Conservation (phyloP, 129 eudicot species). For the Tagetes erecta region DNA sequence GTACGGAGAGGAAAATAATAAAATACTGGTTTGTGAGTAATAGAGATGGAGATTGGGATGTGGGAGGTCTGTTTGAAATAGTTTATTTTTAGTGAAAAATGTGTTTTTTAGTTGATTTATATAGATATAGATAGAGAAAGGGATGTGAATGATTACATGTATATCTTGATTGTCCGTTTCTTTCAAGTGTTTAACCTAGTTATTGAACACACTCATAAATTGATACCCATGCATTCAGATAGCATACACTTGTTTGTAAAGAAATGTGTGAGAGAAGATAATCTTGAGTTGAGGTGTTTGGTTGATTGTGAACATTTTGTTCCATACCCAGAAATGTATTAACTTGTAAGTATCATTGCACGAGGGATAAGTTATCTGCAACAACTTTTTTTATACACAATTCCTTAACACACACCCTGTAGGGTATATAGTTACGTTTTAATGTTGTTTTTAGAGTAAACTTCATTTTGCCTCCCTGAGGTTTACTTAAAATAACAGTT, state of each 20-base stretch:
- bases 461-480: too few relatives aligned
- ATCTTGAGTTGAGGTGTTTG: background rate
- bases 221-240: background rate
- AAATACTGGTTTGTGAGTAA: too few relatives aligned
- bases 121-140: background rate
- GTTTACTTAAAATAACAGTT: too few relatives aligned
- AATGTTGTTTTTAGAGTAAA: background rate
- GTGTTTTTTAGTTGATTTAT: too few relatives aligned
- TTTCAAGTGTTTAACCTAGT: background rate
- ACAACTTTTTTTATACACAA: background rate
- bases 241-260: background rate
- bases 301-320: background rate
- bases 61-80: too few relatives aligned
- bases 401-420: background rate
- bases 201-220: background rate
- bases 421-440: background rate
- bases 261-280: background rate
- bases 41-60: too few relatives aligned
- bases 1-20: too few relatives aligned
- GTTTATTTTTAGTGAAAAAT: too few relatives aligned
- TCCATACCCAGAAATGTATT: background rate
- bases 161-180: background rate
- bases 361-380: background rate
- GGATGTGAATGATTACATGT: background rate
- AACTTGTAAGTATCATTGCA: background rate